Conservation (phyloP, 257 asterid genomes). For the Solanum pinnatisectum region DNA sequence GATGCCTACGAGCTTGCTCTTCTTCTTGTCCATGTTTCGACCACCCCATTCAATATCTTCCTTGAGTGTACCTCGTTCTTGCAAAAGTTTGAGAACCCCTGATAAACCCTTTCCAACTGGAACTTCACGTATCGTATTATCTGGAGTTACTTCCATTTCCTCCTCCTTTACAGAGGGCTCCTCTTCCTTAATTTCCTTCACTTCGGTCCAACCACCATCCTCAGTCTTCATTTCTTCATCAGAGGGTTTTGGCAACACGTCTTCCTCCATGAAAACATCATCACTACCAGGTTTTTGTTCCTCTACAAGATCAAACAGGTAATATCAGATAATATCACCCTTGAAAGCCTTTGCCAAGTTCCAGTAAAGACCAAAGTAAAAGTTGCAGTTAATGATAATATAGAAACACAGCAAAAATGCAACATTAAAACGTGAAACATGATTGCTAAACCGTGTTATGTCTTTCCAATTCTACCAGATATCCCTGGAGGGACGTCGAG, state of each 20-base stretch:
- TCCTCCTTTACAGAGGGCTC: conserved; percentile 35
- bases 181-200: conserved; percentile 38
- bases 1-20: conserved; percentile 87
- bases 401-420: background rate
- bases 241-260: conserved; percentile 36
- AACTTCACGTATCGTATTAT: conserved; percentile 73
- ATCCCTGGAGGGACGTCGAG: no score
- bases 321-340: background rate
- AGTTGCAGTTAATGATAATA: background rate
- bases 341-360: background rate
- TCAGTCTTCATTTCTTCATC: conserved; percentile 44
- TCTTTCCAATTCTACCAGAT: background rate
- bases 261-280: conserved; percentile 98
- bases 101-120: conserved; percentile 89
- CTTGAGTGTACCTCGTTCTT: conserved; percentile 82
- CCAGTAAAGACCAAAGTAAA: background rate
- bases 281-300: conserved; percentile 54
- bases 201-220: conserved; percentile 60
- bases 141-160: conserved; percentile 54
- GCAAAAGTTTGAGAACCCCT: conserved; percentile 66
- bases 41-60: conserved; percentile 98
- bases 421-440: background rate
- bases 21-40: conserved; percentile 96
- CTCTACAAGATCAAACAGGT: conserved; percentile 32
- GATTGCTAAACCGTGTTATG: background rate